Evolutionary conservation across 2,329 filamentous ascomycete species (phyloP).

Genomic region (Talaromyces sp.): DNA sequence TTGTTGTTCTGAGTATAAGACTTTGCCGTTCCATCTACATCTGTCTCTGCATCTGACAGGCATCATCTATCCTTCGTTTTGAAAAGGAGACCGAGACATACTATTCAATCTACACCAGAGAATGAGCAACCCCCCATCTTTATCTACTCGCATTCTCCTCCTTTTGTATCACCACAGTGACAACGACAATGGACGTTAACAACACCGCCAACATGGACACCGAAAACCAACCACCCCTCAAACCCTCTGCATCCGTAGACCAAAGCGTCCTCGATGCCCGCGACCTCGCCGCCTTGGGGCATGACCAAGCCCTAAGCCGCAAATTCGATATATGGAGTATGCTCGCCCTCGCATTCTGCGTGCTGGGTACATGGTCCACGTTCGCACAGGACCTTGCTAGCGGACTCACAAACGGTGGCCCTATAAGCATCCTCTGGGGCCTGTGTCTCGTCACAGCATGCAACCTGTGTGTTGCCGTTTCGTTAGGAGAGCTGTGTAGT

Average conservation of each 20-base stretch:
- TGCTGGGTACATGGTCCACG: conserved; percentile 58
- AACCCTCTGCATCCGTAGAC: conserved; percentile 21
- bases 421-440: conserved; percentile 56
- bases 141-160: neutral
- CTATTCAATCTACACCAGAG: neutral
- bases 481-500: conserved; percentile 56
- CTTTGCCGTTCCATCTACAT: neutral
- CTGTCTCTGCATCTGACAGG: neutral
- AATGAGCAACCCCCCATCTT: conserved; percentile 12
- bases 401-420: conserved; percentile 55
- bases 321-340: conserved; percentile 57
- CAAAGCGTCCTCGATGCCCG: conserved; percentile 41
- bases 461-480: conserved; percentile 54
- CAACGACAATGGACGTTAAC: neutral
- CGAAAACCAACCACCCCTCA: conserved; percentile 14
- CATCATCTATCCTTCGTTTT: neutral
- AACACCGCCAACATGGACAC: conserved; percentile 5
- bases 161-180: conserved; percentile 4
- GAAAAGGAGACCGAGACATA: neutral
- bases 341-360: conserved; percentile 56
- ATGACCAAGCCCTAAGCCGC: conserved; percentile 42
- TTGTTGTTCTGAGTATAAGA: neutral
- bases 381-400: conserved; percentile 54
- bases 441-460: conserved; percentile 52
- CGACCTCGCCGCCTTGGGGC: conserved; percentile 42